Percentiles rank a stretch among this genome's conserved stretches.
Evolutionary conservation across 331 rosid genomes (phyloP).

Genomic region (Erythrophleum ivorense): DNA sequence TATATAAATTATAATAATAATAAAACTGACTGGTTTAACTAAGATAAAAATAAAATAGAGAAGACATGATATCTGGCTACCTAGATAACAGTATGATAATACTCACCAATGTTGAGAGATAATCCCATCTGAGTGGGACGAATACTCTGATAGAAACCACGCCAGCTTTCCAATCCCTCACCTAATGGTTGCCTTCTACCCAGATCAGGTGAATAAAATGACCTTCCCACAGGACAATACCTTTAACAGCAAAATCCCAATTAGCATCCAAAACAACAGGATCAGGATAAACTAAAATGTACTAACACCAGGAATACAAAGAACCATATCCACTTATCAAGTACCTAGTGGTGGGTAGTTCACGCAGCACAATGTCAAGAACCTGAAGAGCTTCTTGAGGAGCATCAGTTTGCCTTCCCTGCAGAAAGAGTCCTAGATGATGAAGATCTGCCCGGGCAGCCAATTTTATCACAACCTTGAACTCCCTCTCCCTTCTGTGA

Average conservation of each 20-base stretch:
- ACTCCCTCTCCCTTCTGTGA: slow-evolving; percentile 78
- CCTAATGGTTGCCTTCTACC: slow-evolving; percentile 91
- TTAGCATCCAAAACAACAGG: background rate
- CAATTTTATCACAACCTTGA: slow-evolving; percentile 80
- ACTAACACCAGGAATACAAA: background rate
- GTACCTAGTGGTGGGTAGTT: slow-evolving; percentile 86
- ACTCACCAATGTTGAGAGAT: slow-evolving; percentile 82
- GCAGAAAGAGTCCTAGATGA: slow-evolving; percentile 87
- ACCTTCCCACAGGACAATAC: slow-evolving; percentile 90
- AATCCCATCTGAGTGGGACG: slow-evolving; percentile 98
- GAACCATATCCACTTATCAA: background rate
- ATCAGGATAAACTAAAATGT: background rate
- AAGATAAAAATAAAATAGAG: background rate
- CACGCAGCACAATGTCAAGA: slow-evolving; percentile 89
- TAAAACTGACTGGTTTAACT: background rate
- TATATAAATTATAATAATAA: background rate
- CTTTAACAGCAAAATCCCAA: slow-evolving; percentile 37
- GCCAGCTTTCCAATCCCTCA: slow-evolving; percentile 96
- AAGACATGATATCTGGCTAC: background rate
- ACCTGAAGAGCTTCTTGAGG: slow-evolving; percentile 99
- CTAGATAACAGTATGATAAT: background rate
- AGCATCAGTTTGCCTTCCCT: slow-evolving; percentile 93
- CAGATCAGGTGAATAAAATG: slow-evolving; percentile 84
- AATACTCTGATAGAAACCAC: too few relatives aligned
- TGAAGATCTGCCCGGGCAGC: slow-evolving; percentile 96